Base-by-base conservation (phyloP, 2,329 filamentous ascomycete species). In the Aureobasidium leucospermi region DNA sequence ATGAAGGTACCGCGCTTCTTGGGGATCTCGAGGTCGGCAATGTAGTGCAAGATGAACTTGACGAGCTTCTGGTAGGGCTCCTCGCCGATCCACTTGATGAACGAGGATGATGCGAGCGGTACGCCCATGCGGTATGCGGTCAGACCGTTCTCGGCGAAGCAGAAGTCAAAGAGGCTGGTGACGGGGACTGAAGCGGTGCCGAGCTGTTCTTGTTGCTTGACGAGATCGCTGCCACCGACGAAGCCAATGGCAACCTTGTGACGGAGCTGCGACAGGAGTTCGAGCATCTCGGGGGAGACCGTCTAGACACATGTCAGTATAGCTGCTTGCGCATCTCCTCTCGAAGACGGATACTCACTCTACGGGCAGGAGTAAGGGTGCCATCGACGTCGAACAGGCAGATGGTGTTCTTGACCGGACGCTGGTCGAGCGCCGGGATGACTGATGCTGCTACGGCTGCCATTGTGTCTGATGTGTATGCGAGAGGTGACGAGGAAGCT, bases 121-220 rank as follows among this genome's bases (percentile, higher is more conserved):
- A 86, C 76, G 68, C 93, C 94, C 69, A 92, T 77, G 70, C 91
- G 90, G 81, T 83, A 96, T 45, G 93, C 94, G 1, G 89, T 95
- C 66, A 99, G 84, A 10, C 94, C 94, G 77, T 99, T 99, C 79
- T 99, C 94, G 61, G 91, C 81, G 79, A 99, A 99, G 83, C 88
- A 94, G 79, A 90, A 99, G 80, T 99, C 94, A 80, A 99, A 99
- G 69, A 97, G 85, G 63, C 84, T 80, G 56, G 86, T 91, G 63
- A 97, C 93, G 67, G 79, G 73, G 66, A 87, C 81, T 60, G 81
- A 77, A 29, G 82, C 73, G 4, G 84, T 81, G 72, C 91, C 91
- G 63, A 97, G 84, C 78, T 97, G 93, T 76, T 97, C 94, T 76
- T 97, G 90, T 77, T 97, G 94, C 80, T 99, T 97, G 73, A 75